Base-by-base conservation (phyloP, 352 stramenopile genomes). In the Peronospora destructor region DNA sequence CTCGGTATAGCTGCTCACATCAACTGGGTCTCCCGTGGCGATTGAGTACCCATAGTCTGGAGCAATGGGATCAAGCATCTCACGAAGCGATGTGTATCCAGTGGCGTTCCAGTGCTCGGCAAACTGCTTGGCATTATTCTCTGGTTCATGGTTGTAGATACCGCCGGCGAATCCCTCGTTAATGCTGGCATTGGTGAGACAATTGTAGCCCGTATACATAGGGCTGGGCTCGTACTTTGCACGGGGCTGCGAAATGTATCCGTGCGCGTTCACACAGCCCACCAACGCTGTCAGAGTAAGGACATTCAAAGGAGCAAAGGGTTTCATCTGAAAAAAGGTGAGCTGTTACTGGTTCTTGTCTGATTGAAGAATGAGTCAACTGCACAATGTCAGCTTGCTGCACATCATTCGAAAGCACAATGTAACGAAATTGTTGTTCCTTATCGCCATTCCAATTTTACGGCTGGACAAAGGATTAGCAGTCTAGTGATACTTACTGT, bases 61-160 rank as follows among this genome's bases (percentile, higher is more conserved):
- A 30, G 56, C 53, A 34, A 59, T 45, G 3, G 50, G 41, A 51
- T 77, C 58, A 16, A 76, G 37, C 56, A 81, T 68, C 23, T 66
- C 53, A 29, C 56, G 59, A 39, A 76, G 55, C 8, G 60, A 73
- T 38, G 47, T 56, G 49, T 68, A 71, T 10, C 57, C 54, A 14
- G 54, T 66, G 4, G 53, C 54, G 8, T 44, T 49, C 53, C 61
- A 74, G 38, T 63, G 48, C 17, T 64, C 3, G 14, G 46, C 45
- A 34, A 76, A 73, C 23, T 63, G 46, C 34, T 63, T 59, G 16
- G 50, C 56, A 40, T 73, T 73, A 13, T 71, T 48, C 32, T 40
- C 53, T 2, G 66, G 59, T n/a, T 56, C 50, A 23, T 45, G 21
- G 40, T 76, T 71, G 59, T 65, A 76, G 16, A 59, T 37, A 5